Evolutionary conservation across 1,284 basidiomycete genomes (phyloP).

Genomic region (Moesziomyces sp.): DNA sequence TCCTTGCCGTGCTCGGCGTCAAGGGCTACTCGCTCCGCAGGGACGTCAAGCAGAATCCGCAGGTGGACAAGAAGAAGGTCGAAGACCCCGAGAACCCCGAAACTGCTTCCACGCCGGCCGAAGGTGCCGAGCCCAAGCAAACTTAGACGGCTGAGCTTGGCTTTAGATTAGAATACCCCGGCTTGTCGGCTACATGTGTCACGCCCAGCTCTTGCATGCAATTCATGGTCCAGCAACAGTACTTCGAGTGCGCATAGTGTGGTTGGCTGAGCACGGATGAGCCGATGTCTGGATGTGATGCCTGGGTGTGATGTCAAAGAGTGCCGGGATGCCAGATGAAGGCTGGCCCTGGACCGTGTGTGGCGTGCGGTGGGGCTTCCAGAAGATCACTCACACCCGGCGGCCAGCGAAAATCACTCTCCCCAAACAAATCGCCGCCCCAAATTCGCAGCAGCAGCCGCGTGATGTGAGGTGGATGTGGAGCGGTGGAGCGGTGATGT

Average conservation of each 20-base stretch:
- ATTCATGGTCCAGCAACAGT: neutral
- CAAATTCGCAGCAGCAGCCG: neutral
- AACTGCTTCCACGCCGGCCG: neutral
- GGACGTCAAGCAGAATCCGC: conserved; percentile 26
- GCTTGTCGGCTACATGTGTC: no score
- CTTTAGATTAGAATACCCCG: neutral
- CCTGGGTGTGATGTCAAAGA: neutral
- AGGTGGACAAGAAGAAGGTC: conserved; percentile 21
- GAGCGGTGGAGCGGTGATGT: no score
- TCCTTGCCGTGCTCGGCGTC: conserved; percentile 52
- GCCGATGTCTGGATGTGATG: neutral
- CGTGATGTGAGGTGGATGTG: no score
- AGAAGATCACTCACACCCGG: no score
- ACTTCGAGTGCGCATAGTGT: neutral
- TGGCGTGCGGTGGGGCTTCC: neutral
- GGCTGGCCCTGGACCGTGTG: neutral
- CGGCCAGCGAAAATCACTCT: neutral
- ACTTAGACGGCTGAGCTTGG: neutral
- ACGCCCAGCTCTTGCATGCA: neutral
- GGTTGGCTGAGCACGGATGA: neutral
- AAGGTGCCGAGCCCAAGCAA: neutral
- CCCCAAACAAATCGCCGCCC: neutral
- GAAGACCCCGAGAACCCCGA: conserved; percentile 23
- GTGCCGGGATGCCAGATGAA: no score
- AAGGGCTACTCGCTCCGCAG: conserved; percentile 51